Evolutionary conservation across 2,329 filamentous ascomycete genomes (phyloP).

Genomic region (Fusarium sp.): DNA sequence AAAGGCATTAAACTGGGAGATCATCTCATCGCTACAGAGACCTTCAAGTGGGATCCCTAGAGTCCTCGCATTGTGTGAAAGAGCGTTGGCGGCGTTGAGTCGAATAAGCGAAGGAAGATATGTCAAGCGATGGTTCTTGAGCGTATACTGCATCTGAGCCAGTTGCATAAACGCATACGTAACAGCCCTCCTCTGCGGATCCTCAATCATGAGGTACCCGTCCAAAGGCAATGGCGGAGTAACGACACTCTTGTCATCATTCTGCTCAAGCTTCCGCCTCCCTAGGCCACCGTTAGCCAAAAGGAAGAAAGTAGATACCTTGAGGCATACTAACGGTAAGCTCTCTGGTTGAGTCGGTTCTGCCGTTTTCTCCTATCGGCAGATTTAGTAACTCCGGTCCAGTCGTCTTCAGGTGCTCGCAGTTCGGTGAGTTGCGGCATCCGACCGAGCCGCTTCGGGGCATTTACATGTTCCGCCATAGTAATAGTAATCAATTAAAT

Average conservation of each 20-base stretch:
- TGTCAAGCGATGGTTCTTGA: constrained; percentile 21
- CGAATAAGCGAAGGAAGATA: constrained; percentile 37
- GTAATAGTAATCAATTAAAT: constrained; percentile 1
- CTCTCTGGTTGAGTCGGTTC: constrained; percentile 42
- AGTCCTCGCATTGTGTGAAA: constrained; percentile 28
- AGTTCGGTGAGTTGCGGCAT: constrained; percentile 31
- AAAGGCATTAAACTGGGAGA: constrained; percentile 33
- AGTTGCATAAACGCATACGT: constrained; percentile 36
- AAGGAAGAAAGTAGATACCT: too few relatives aligned
- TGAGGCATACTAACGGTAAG: constrained; percentile 40
- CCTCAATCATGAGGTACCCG: constrained; percentile 8
- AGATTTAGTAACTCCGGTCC: constrained; percentile 40
- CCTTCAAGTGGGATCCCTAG: constrained; percentile 31
- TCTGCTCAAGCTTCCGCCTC: constrained; percentile 28
- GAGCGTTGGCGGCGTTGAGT: constrained; percentile 38
- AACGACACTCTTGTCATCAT: not conserved
- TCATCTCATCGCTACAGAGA: constrained; percentile 34
- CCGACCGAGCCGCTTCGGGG: constrained; percentile 13
- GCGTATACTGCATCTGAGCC: constrained; percentile 33
- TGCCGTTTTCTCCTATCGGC: constrained; percentile 38
- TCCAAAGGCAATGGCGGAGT: not conserved
- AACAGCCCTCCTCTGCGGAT: constrained; percentile 19
- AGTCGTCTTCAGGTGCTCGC: constrained; percentile 36
- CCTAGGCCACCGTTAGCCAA: constrained; percentile 17
- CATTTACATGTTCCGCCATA: constrained; percentile 15